Percentiles rank a stretch among this genome's conserved stretches.
Evolutionary conservation across 768 basidiomycete species (phyloP).

Genomic region (Tremella fuciformis): DNA sequence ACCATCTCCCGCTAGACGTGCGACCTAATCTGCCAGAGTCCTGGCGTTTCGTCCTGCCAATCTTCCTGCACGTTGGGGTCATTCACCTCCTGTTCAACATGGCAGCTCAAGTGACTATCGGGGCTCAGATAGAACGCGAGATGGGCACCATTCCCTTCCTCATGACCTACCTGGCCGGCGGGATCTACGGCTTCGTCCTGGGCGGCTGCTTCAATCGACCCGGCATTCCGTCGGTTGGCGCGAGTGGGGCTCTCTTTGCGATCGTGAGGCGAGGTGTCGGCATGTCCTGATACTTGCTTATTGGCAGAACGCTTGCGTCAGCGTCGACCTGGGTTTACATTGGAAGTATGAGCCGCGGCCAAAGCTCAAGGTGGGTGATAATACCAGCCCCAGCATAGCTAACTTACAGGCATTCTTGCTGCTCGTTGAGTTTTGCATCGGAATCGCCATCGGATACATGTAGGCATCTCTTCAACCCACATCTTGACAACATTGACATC

Average conservation of each 20-base stretch:
- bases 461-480: conserved; percentile 13
- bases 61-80: conserved; percentile 93
- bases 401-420: conserved; percentile 69
- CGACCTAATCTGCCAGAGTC: conserved; percentile 12
- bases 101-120: conserved; percentile 76
- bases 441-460: conserved; percentile 66
- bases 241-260: conserved; percentile 89
- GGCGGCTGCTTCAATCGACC: conserved; percentile 91
- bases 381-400: not conserved
- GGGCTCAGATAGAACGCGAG: conserved; percentile 73
- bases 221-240: conserved; percentile 83
- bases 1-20: not conserved
- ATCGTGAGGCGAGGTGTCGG: conserved; percentile 55
- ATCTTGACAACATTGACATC: not conserved
- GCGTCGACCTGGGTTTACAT: conserved; percentile 87
- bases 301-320: conserved; percentile 36
- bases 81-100: conserved; percentile 89
- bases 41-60: conserved; percentile 73
- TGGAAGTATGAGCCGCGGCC: conserved; percentile 87
- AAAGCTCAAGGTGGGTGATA: conserved; percentile 64
- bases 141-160: conserved; percentile 82
- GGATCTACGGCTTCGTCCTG: conserved; percentile 81
- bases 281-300: conserved; percentile 11
- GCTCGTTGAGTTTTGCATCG: conserved; percentile 80
- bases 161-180: conserved; percentile 76